Evolutionary conservation across 2,329 filamentous ascomycete species (phyloP).

Genomic region (Phyllosticta citribraziliensis): DNA sequence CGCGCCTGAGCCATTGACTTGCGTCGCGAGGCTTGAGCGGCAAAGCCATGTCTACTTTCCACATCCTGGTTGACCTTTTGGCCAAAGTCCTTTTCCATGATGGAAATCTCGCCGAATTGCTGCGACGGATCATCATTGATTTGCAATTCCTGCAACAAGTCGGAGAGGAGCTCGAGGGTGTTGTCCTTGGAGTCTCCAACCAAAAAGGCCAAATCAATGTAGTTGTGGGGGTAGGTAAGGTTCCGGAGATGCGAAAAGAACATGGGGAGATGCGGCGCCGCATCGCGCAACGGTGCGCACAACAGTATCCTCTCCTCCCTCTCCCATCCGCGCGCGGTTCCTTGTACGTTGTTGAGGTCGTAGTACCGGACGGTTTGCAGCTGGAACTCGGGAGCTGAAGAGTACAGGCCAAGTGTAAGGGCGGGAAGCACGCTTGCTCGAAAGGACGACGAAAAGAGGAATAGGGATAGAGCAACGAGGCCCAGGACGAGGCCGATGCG

Average conservation of each 20-base stretch:
- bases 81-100: conserved; percentile 98
- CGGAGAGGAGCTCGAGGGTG: conserved; percentile 65
- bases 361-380: conserved; percentile 96
- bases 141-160: conserved; percentile 71
- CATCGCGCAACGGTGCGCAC: conserved; percentile 89
- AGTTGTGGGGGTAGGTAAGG: conserved; percentile 91
- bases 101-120: conserved; percentile 89
- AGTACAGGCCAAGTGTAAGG: conserved; percentile 61
- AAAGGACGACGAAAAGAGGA: conserved; percentile 69
- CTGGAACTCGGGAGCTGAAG: conserved; percentile 58
- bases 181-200: conserved; percentile 96
- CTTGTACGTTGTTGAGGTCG: conserved; percentile 83
- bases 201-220: conserved; percentile 92
- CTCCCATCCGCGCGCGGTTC: conserved; percentile 89
- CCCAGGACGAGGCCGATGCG: conserved; percentile 52
- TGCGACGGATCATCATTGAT: conserved; percentile 67
- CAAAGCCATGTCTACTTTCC: conserved; percentile 93
- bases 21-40: conserved; percentile 82
- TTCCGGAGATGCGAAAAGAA: conserved; percentile 97
- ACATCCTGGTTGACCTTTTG: conserved; percentile 97
- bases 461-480: conserved; percentile 49
- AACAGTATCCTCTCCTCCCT: conserved; percentile 89
- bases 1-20: conserved; percentile 97
- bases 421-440: conserved; percentile 51
- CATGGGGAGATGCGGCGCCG: conserved; percentile 85